Evolutionary conservation across 2,329 filamentous ascomycete genomes (phyloP).

Genomic region (Ilyonectria robusta): DNA sequence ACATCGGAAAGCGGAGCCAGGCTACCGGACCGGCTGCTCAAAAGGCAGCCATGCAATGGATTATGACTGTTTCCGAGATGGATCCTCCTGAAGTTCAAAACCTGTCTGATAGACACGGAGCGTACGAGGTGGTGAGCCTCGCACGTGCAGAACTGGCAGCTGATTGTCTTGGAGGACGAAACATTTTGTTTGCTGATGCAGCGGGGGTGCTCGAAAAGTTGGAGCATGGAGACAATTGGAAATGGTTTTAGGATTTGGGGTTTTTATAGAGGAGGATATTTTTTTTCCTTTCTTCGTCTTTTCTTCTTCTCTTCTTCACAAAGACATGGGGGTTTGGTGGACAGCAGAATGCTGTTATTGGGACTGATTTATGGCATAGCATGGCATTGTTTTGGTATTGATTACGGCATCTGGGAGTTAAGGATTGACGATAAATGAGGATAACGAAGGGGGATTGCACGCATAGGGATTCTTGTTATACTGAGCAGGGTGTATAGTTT

Average conservation of each 20-base stretch:
- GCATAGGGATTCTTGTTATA: neutral
- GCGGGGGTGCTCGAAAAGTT: conserved; percentile 66
- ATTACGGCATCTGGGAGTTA: conserved; percentile 25
- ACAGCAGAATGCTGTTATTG: conserved; percentile 7
- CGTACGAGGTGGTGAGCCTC: conserved; percentile 62
- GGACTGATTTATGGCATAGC: conserved; percentile 3
- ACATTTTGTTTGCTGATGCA: conserved; percentile 67
- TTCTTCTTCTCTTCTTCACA: neutral
- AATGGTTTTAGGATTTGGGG: conserved; percentile 33
- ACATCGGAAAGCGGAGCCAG: conserved; percentile 46
- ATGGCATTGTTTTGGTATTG: conserved; percentile 23
- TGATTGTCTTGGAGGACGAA: conserved; percentile 65
- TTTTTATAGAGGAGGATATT: conserved; percentile 18
- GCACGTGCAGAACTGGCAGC: conserved; percentile 62
- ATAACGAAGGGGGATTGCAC: conserved; percentile 1
- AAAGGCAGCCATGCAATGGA: conserved; percentile 54
- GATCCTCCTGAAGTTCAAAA: conserved; percentile 56
- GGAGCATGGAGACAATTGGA: conserved; percentile 60
- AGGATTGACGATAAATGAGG: conserved; percentile 30
- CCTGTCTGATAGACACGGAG: conserved; percentile 58
- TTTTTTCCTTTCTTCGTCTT: conserved; percentile 1
- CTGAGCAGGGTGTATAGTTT: neutral
- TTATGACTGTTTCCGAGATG: conserved; percentile 58
- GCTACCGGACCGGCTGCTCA: conserved; percentile 40
- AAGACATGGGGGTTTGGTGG: neutral